These are phyloP conservation scores for Komagataella pseudopastoris DNA, from an alignment of 805 yeast species.

Conservation along the genomic window DNA sequence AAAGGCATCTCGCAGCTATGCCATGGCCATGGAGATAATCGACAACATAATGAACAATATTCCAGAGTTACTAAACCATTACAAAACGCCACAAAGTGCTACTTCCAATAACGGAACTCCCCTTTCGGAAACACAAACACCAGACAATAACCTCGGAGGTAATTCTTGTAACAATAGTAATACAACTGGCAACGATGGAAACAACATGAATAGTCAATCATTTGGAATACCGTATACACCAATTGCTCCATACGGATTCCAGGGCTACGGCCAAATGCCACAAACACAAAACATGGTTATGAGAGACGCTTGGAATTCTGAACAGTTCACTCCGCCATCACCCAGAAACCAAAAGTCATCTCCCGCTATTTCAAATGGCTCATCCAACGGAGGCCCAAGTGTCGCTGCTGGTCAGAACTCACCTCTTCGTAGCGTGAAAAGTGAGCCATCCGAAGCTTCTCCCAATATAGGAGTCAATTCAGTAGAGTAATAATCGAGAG, in stretches of 20 bases:
- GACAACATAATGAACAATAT: constrained; percentile 63
- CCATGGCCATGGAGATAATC: constrained; percentile 57
- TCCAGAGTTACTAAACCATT: constrained; percentile 41
- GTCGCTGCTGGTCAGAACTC: background rate
- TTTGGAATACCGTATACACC: background rate
- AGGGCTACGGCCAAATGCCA: constrained; percentile 1
- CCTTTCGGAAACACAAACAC: constrained; percentile 3
- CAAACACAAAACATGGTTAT: background rate
- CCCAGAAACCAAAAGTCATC: background rate
- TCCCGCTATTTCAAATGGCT: background rate
- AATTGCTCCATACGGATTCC: background rate
- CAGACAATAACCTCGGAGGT: background rate
- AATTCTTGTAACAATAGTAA: background rate
- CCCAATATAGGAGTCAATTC: background rate
- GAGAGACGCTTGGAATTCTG: background rate
- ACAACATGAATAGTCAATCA: background rate
- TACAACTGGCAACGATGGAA: background rate
- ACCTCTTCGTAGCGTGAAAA: background rate
- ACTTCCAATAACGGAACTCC: background rate
- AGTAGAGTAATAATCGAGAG: background rate
- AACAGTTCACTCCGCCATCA: background rate
- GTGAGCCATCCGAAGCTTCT: background rate
- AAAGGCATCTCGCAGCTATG: constrained; percentile 65
- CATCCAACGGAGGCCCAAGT: background rate
- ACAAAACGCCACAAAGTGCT: background rate